A percentile compares a stretch with the other conserved stretches of the same genome.
These are phyloP conservation scores for Salix caprea DNA, from an alignment of 345 rosid species.

Conservation along the genomic window DNA sequence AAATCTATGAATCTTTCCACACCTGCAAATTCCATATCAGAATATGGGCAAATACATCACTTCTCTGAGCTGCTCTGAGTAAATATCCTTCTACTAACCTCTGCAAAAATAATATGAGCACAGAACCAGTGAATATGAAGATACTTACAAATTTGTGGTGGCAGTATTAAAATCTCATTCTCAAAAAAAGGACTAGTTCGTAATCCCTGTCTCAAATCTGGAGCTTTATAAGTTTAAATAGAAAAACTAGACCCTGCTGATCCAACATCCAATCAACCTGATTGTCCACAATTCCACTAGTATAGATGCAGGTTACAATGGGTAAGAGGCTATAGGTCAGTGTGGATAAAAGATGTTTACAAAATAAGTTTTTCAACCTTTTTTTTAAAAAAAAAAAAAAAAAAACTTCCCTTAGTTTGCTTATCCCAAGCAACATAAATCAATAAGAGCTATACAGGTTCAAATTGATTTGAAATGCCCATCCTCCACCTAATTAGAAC, in stretches of 20 bases:
- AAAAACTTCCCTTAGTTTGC: neutral
- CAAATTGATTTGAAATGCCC: neutral
- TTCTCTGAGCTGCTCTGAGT: conserved; percentile 94
- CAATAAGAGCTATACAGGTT: neutral
- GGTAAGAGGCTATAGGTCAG: neutral
- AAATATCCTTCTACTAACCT: conserved; percentile 90
- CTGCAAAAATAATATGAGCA: conserved; percentile 40
- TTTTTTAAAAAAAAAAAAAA: neutral
- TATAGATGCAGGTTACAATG: neutral
- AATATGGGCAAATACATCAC: conserved; percentile 95
- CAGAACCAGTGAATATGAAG: neutral
- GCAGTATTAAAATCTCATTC: neutral
- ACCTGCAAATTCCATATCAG: conserved; percentile 99
- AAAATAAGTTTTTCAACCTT: neutral
- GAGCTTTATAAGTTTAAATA: conserved; percentile 2
- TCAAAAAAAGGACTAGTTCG: neutral
- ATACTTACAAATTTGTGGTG: neutral
- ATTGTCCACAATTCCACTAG: neutral
- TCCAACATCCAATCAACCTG: conserved; percentile 1
- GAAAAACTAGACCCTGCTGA: neutral
- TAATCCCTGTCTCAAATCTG: neutral
- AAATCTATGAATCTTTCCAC: conserved; percentile 13
- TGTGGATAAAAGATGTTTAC: neutral
- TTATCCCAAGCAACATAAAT: neutral
- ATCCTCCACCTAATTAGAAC: neutral